Conservation (phyloP, 352 stramenopile species). For the Phytopythium helicoides region DNA sequence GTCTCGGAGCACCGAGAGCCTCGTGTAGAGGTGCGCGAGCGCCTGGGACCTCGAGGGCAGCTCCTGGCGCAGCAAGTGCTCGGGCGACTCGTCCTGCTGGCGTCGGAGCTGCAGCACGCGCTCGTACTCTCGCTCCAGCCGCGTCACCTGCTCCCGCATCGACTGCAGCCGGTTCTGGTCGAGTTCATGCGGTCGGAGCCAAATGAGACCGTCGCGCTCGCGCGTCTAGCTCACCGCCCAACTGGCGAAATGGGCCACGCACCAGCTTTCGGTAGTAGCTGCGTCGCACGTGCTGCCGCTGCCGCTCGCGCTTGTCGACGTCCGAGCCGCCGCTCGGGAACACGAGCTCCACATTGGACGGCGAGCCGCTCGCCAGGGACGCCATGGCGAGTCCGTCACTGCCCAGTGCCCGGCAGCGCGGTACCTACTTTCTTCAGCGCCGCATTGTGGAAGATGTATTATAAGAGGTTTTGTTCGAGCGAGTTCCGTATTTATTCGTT, state of each 20-base stretch:
- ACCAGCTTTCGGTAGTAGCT: constrained; percentile 43
- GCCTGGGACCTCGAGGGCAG: constrained; percentile 11
- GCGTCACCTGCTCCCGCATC: constrained; percentile 29
- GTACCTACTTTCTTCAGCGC: too few relatives aligned
- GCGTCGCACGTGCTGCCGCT: constrained; percentile 57
- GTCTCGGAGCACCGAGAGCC: constrained; percentile 49
- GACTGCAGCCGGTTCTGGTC: constrained; percentile 32
- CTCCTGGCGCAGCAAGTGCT: constrained; percentile 4
- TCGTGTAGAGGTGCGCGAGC: constrained; percentile 43
- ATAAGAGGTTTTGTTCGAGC: too few relatives aligned
- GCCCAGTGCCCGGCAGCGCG: too few relatives aligned
- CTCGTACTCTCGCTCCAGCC: constrained; percentile 36
- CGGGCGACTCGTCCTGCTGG: constrained; percentile 6
- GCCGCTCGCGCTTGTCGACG: constrained; percentile 33
- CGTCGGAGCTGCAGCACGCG: constrained; percentile 16
- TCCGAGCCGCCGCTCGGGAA: constrained; percentile 6
- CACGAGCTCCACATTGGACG: too few relatives aligned
- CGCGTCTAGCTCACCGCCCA: too few relatives aligned
- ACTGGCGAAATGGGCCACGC: too few relatives aligned
- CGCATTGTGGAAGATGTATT: too few relatives aligned
- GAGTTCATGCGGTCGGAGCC: background rate
- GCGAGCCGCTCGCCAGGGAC: too few relatives aligned
- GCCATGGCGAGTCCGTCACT: too few relatives aligned
- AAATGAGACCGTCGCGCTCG: background rate
- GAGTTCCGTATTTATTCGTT: too few relatives aligned